Evolutionary conservation across 306 rosid species (phyloP), one percentile per base, ranked within the genome.

Genomic region (Lathyrus sativus): DNA sequence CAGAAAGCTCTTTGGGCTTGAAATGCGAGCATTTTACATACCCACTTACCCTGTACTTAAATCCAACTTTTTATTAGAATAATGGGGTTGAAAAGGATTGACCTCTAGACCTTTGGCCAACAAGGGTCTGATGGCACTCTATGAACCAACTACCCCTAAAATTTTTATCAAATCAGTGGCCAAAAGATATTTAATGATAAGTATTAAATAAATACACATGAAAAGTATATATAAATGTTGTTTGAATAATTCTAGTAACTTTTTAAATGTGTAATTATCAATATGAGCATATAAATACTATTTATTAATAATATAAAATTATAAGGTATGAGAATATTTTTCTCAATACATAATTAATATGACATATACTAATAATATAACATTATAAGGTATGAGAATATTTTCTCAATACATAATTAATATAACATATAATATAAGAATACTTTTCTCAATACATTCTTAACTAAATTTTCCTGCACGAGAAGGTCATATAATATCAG

Each of bases 111-210:
- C 63, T 42, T 58, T 58, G 63, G 41, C 5, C 63, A 58, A 7
- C 43, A 31, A 31, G 22, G 43, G 11, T 12, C 42, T 31, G 41
- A 28, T 57, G 63, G 12, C 63, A 57, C 39, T n/a, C 63, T 19
- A 58, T 58, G 64, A 58, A 58, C 64, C 62, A 55, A 55, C 62
- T 55, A 55, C 12, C 39, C 64, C 64, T 3, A 58, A 31, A 31
- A 22, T 10, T 4, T 53, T 53, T 22, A 53, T 5, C 35, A 53
- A 22, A 22, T 33, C 59, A 22, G n/a, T n/a, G 59, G 35, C 7
- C 14, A 26, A 24, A 54, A 54, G 35, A 54, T 22, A 22, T 24
- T 11, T 54, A 51, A 18, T 51, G 6, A 51, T 18, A 18, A 51
- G 22, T 9, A 51, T 9, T 19, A 22, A 26, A 54, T 24, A 54